phyloP scores from a whole-genome alignment of 352 stramenopile genomes.

The Pythium sp. region DNA sequence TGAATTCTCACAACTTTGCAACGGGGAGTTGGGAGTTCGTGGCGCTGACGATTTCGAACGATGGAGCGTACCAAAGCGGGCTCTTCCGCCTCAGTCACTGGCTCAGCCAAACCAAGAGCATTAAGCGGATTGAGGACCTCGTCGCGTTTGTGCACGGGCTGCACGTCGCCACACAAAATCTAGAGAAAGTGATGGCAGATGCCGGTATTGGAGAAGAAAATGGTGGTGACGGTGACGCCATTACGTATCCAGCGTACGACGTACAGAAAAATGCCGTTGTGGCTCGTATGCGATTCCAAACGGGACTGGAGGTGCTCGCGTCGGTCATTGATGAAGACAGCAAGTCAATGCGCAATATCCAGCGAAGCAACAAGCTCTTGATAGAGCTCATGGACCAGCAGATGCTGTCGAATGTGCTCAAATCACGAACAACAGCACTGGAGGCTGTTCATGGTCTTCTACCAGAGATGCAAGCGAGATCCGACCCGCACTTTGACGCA shows the following conservation, averaged over 20 bases:
- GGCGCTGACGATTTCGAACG: conserved; percentile 42
- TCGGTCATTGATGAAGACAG: neutral
- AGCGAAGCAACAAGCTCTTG: neutral
- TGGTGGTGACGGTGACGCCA: neutral
- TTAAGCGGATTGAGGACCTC: conserved; percentile 26
- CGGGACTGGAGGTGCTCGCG: conserved; percentile 20
- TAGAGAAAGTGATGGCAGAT: conserved; percentile 9
- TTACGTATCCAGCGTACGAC: conserved; percentile 53
- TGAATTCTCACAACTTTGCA: conserved; percentile 15
- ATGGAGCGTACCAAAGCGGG: conserved; percentile 45
- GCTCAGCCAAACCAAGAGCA: conserved; percentile 26
- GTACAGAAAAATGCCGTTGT: conserved; percentile 50
- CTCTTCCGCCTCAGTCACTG: conserved; percentile 42
- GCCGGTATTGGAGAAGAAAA: neutral
- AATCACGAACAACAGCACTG: conserved; percentile 11
- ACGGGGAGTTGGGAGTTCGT: conserved; percentile 58
- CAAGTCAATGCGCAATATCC: neutral
- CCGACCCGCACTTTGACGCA: conserved; percentile 21
- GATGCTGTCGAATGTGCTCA: conserved; percentile 14
- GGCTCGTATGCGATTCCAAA: conserved; percentile 40
- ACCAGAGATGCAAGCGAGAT: conserved; percentile 22
- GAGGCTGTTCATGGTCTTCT: conserved; percentile 18
- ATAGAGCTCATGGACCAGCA: conserved; percentile 17
- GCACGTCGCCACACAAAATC: conserved; percentile 19
- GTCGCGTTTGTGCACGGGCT: conserved; percentile 34